Percentiles rank a stretch among this genome's conserved stretches.
Conservation (phyloP, 805 yeast species). For the Candida alai region DNA sequence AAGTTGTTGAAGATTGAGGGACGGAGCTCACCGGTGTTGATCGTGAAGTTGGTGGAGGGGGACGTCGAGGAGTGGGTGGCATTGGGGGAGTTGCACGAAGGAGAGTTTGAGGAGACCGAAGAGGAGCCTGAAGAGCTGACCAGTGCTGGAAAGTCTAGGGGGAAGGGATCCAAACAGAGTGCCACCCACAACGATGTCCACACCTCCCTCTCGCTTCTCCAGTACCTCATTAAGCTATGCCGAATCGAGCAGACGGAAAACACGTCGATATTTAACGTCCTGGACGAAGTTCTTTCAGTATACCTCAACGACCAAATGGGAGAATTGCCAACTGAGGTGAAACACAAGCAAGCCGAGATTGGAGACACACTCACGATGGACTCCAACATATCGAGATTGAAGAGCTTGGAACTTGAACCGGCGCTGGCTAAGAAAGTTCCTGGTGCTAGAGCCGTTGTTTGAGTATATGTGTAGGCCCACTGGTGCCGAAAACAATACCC, state of each 20-base stretch:
- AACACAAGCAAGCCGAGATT: conserved; percentile 13
- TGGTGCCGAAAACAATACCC: too few relatives aligned
- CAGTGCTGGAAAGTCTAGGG: too few relatives aligned
- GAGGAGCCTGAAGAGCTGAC: conserved; percentile 22
- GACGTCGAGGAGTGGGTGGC: conserved; percentile 47
- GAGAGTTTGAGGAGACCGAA: conserved; percentile 17
- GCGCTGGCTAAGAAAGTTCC: neutral
- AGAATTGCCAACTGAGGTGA: conserved; percentile 17
- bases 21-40: conserved; percentile 60
- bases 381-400: conserved; percentile 32
- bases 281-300: conserved; percentile 63
- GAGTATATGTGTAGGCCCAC: too few relatives aligned
- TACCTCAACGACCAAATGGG: conserved; percentile 55
- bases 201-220: conserved; percentile 51
- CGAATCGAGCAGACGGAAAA: conserved; percentile 62
- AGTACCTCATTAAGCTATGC: conserved; percentile 57
- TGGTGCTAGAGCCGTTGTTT: too few relatives aligned
- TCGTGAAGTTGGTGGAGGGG: conserved; percentile 42
- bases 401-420: conserved; percentile 20
- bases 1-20: conserved; percentile 59
- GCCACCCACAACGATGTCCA: conserved; percentile 10
- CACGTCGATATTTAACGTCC: conserved; percentile 45
- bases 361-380: conserved; percentile 19
- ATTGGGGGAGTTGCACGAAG: conserved; percentile 35
- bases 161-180: too few relatives aligned